Evolutionary conservation across 2,329 filamentous ascomycete genomes (phyloP), one percentile per base, ranked within the genome.

Genomic region (Diaporthe sp.): DNA sequence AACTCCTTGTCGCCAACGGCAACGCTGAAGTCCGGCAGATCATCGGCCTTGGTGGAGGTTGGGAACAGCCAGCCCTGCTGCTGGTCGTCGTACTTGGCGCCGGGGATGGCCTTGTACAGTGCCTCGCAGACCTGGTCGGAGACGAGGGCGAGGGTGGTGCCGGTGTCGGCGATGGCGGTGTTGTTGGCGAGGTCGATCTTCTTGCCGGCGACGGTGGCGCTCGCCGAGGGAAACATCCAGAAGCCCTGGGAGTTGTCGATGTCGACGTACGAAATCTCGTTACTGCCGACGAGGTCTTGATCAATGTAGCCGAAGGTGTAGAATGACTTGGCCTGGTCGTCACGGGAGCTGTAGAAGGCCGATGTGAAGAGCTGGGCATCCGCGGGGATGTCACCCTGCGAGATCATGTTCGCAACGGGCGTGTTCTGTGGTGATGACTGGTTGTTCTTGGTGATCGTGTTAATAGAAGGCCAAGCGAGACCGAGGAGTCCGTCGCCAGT

Each of bases 231-330:
- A 80, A 94, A 90, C 81, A 88, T 85, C 93, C 92, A 95, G 84
- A 93, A 94, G 30, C 93, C 93, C 72, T 90, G 82, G 1, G 86
- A 88, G 74, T 88, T 91, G 82, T 94, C 90, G 66, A 95, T 83
- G 17, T 88, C 85, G 0, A 90, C 88, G 83, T 92, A 95, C 77
- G 86, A 82, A 52, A 92, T 88, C 2, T 90, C 85, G 75, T 88
- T 80, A 40, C 87, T 87, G 72, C 84, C 86, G 64, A 93, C 85
- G 0, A 89, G 87, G n/a, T 89, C 87, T 77, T 92, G 80, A 78
- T 94, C 92, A 79, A 95, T 92, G 81, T 87, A 93, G 28, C 93
- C 93, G 77, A 95, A 94, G 1, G 93, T 94, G 84, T 93, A 95
- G 84, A 94, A 95, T 0, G 88, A 89, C 75, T 87, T 82, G 57